Percentiles rank a stretch among this genome's conserved stretches.
These are phyloP conservation scores for Kernera saxatilis DNA, from an alignment of 345 rosid genomes.

Conservation along the genomic window DNA sequence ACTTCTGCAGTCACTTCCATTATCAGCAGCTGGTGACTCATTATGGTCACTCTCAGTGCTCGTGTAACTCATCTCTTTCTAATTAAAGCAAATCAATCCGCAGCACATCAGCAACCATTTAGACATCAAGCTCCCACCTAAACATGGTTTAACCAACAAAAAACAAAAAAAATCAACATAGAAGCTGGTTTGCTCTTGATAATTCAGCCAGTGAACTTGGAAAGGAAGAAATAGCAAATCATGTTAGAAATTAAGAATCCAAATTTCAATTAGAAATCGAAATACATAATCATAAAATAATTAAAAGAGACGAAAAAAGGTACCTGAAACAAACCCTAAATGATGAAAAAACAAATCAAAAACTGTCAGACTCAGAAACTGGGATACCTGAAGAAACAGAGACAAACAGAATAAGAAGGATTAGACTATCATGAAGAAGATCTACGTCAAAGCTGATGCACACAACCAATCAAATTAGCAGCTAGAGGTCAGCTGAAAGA, in stretches of 20 bases:
- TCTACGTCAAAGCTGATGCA: not conserved
- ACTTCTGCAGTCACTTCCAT: constrained; percentile 38
- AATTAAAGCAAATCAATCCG: constrained; percentile 30
- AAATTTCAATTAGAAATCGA: not conserved
- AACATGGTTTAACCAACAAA: not conserved
- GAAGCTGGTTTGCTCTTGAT: not conserved
- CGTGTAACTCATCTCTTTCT: constrained; percentile 57
- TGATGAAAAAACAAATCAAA: not conserved
- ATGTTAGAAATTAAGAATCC: not conserved
- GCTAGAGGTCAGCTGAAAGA: not conserved
- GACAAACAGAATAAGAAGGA: not conserved
- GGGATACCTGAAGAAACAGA: not conserved
- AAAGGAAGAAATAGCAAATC: not conserved
- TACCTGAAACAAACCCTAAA: not conserved
- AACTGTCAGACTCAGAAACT: not conserved
- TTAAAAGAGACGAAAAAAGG: not conserved
- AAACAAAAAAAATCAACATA: not conserved
- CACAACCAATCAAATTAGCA: not conserved
- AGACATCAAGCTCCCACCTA: constrained; percentile 33
- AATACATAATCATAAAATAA: not conserved
- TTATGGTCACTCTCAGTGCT: constrained; percentile 48
- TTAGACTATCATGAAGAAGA: not conserved
- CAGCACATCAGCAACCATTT: constrained; percentile 35
- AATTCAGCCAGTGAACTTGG: not conserved
- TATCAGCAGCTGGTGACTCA: constrained; percentile 47